Conservation (phyloP, 371 early-diverging fungal genomes). For the Gilbertella persicaria region DNA sequence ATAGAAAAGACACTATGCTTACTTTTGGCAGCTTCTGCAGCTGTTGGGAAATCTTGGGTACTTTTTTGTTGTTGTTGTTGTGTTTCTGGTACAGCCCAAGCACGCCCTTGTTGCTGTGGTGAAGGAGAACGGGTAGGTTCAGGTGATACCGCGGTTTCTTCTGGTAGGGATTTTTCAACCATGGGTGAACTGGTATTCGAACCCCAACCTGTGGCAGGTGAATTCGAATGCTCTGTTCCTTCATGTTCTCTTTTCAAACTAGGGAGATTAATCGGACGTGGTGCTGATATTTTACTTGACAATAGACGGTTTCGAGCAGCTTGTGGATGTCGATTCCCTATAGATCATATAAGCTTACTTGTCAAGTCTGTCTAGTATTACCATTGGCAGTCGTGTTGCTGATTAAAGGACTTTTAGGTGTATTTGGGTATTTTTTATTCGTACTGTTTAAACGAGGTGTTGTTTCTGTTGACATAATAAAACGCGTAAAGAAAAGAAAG, state of each 20-base stretch:
- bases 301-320: constrained; percentile 33
- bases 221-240: constrained; percentile 6
- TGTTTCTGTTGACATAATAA: neutral
- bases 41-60: constrained; percentile 31
- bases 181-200: constrained; percentile 25
- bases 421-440: constrained; percentile 1
- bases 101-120: constrained; percentile 24
- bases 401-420: constrained; percentile 1
- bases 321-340: constrained; percentile 30
- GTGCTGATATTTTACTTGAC: constrained; percentile 49
- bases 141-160: constrained; percentile 1
- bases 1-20: too few species aligned
- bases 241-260: constrained; percentile 49
- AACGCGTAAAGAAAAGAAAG: neutral
- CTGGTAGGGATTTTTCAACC: constrained; percentile 1
- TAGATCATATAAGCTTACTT: neutral
- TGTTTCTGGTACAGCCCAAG: constrained; percentile 24
- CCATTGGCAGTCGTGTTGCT: neutral
- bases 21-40: constrained; percentile 29
- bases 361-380: neutral
- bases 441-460: neutral
- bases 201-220: constrained; percentile 34
- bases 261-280: constrained; percentile 49
- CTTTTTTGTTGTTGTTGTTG: constrained; percentile 2
- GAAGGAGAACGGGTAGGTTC: constrained; percentile 9